Percentiles rank a stretch among this genome's conserved stretches.
Evolutionary conservation across 2,329 filamentous ascomycete species (phyloP).

Genomic region (Curvularia eragrostidis): DNA sequence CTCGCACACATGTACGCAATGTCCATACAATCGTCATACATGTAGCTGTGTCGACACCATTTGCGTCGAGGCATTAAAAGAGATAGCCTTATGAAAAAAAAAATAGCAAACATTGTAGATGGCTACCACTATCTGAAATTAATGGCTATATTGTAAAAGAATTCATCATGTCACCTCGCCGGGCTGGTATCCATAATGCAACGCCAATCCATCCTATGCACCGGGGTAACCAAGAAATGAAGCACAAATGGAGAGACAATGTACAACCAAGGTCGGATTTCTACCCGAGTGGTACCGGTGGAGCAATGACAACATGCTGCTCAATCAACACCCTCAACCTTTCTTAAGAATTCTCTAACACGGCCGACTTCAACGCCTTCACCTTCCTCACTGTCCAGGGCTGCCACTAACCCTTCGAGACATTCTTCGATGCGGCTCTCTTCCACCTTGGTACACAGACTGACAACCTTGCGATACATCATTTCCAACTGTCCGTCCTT

Average conservation of each 20-base stretch:
- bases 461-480: conserved; percentile 87
- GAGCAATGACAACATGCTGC: neutral
- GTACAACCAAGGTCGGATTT: neutral
- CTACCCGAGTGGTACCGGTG: neutral
- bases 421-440: conserved; percentile 81
- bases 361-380: conserved; percentile 75
- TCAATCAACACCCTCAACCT: conserved; percentile 69
- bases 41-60: neutral
- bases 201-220: conserved; percentile 1
- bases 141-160: neutral
- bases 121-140: neutral
- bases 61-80: neutral
- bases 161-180: conserved; percentile 1
- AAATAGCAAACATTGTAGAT: neutral
- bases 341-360: conserved; percentile 78
- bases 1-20: too few relatives aligned
- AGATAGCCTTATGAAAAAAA: neutral
- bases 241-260: neutral
- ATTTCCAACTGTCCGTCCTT: conserved; percentile 83
- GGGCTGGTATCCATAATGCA: conserved; percentile 2
- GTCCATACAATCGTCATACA: too few relatives aligned
- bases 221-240: neutral
- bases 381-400: conserved; percentile 82
- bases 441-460: conserved; percentile 80
- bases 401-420: conserved; percentile 79